Evolutionary conservation across 2,329 filamentous ascomycete species (phyloP), one percentile per base, ranked within the genome.

Genomic region (Lachnellula arida): DNA sequence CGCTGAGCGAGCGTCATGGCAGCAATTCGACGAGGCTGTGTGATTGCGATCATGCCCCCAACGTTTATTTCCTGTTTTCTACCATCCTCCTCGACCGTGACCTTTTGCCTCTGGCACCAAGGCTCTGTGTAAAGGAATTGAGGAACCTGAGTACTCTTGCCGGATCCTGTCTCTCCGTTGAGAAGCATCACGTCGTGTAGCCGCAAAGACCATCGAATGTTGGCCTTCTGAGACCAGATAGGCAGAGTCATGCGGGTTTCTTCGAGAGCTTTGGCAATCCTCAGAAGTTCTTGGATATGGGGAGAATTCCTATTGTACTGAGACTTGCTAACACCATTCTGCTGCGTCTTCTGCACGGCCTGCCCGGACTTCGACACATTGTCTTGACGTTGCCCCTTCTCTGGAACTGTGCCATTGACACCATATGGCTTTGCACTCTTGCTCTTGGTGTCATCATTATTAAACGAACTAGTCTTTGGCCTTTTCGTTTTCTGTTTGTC

Each of bases 101-200:
- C 78, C 55, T 73, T 82, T 55, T 78, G 78, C 37, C 78, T 80
- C 53, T 76, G 78, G 70, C 91, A 96, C 91, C 92, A 97, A 6
- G 82, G 74, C 67, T 97, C 89, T 25, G 78, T 75, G 46, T 87
- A 82, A 7, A 99, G 76, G 60, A 96, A 97, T 67, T 97, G 94
- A 0, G 94, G 93, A 0, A 97, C 86, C 72, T 99, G 94, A 0
- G 94, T 99, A 75, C 89, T 95, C 74, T 99, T 99, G 69, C 94
- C 94, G 14, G 90, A 96, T 70, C 94, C 94, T 0, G 94, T 99
- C 72, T 97, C 93, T 75, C 93, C 93, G 2, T 94, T 87, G 14
- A 99, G 76, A 0, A 99, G 79, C 51, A 99, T 81, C 1, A 96
- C 83, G 66, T 95, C 83, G 19, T 68, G 62, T 5, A 64, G 39